phyloP scores from a whole-genome alignment of 495 filamentous ascomycete species.

The Copromyces sp. region DNA sequence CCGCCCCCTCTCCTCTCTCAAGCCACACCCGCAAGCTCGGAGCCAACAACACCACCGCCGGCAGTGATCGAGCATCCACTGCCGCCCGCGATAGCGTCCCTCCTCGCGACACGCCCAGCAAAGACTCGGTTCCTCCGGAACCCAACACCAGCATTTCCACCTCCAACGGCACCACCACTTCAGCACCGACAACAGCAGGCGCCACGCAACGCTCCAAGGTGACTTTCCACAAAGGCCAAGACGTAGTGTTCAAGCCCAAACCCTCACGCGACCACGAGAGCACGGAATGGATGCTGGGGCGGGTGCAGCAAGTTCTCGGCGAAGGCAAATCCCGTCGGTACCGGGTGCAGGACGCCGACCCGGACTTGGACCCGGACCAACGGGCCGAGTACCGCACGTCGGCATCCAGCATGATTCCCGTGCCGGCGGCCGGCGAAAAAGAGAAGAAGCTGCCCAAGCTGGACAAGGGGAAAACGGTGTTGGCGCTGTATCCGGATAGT shows the following conservation, averaged over 20 bases:
- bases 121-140: conserved; percentile 37
- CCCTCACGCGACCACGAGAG: conserved; percentile 55
- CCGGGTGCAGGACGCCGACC: conserved; percentile 88
- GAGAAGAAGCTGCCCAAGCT: conserved; percentile 40
- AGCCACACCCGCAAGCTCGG: conserved; percentile 33
- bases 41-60: conserved; percentile 46
- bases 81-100: conserved; percentile 35
- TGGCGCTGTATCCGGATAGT: conserved; percentile 81
- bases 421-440: conserved; percentile 39
- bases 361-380: conserved; percentile 59
- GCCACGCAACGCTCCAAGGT: conserved; percentile 36
- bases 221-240: conserved; percentile 55
- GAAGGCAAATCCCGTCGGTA: conserved; percentile 86
- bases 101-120: conserved; percentile 36
- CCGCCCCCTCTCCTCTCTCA: conserved; percentile 51
- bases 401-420: conserved; percentile 73
- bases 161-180: neutral
- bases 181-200: neutral
- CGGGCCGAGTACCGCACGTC: conserved; percentile 69
- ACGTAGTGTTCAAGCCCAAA: conserved; percentile 83
- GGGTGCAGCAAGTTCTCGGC: conserved; percentile 71
- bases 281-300: conserved; percentile 79
- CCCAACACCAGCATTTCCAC: conserved; percentile 10
- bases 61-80: conserved; percentile 26
- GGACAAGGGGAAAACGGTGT: conserved; percentile 65